Evolutionary conservation across 257 asterid species (phyloP).

Genomic region (Przewalskia tangutica): DNA sequence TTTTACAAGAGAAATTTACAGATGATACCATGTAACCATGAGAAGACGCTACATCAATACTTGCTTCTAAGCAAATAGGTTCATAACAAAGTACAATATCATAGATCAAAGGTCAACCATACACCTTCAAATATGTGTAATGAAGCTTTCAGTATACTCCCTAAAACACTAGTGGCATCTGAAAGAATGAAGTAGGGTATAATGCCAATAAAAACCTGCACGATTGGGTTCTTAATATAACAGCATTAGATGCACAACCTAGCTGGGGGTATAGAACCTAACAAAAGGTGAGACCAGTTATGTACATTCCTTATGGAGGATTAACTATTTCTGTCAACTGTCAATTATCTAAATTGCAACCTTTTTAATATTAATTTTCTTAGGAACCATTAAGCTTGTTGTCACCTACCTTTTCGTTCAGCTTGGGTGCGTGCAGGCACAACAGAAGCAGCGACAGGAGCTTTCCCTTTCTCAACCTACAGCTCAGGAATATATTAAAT

Average conservation of each 20-base stretch:
- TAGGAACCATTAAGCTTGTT: neutral
- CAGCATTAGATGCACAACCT: neutral
- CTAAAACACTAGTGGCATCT: slow-evolving; percentile 2
- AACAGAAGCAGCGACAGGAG: neutral
- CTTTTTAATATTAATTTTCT: neutral
- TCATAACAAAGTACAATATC: neutral
- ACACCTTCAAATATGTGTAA: neutral
- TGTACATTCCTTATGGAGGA: neutral
- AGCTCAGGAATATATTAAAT: neutral
- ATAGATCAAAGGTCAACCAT: neutral
- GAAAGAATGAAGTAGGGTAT: neutral
- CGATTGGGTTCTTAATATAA: neutral
- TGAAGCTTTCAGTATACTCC: neutral
- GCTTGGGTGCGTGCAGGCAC: neutral
- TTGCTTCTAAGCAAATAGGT: neutral
- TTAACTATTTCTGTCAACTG: neutral
- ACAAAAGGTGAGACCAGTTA: neutral
- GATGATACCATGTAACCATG: neutral
- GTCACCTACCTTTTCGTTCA: slow-evolving; percentile 21
- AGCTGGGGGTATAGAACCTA: neutral
- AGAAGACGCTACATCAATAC: neutral
- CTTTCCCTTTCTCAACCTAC: neutral
- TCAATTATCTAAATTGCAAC: neutral
- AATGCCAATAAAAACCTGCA: neutral
- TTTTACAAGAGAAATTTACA: neutral